Evolutionary conservation across 345 rosid species (phyloP).

Genomic region (Citrus medica): DNA sequence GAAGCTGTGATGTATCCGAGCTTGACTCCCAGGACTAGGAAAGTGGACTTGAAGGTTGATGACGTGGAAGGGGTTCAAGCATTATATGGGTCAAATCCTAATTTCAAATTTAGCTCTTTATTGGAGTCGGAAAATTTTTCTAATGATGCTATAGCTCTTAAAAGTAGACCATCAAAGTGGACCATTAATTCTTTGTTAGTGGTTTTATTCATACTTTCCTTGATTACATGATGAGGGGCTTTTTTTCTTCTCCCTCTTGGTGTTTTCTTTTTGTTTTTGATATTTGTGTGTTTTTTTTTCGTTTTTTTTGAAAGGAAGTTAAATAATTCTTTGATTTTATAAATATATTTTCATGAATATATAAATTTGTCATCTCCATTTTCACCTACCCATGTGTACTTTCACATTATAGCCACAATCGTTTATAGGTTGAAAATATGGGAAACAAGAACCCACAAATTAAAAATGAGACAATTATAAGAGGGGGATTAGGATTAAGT

Average conservation of each 20-base stretch:
- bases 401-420: too few relatives aligned
- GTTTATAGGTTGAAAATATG: too few relatives aligned
- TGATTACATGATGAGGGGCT: background rate
- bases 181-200: slow-evolving; percentile 26
- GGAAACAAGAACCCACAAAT: background rate
- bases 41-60: slow-evolving; percentile 65
- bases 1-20: slow-evolving; percentile 97
- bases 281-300: background rate
- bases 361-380: background rate
- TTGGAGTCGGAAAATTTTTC: slow-evolving; percentile 53
- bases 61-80: slow-evolving; percentile 84
- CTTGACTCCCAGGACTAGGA: slow-evolving; percentile 57
- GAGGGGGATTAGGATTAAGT: background rate
- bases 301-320: background rate
- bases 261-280: background rate
- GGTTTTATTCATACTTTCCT: slow-evolving; percentile 25
- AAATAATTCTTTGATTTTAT: background rate
- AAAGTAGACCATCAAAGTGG: slow-evolving; percentile 21
- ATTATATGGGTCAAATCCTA: slow-evolving; percentile 76
- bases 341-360: background rate
- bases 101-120: slow-evolving; percentile 56
- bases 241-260: background rate
- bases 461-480: background rate
- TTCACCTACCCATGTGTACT: background rate
- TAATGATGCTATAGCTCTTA: slow-evolving; percentile 22